Evolutionary conservation across 2,329 filamentous ascomycete genomes (phyloP), one percentile per base, ranked within the genome.

Genomic region (Huntiella savannae): DNA sequence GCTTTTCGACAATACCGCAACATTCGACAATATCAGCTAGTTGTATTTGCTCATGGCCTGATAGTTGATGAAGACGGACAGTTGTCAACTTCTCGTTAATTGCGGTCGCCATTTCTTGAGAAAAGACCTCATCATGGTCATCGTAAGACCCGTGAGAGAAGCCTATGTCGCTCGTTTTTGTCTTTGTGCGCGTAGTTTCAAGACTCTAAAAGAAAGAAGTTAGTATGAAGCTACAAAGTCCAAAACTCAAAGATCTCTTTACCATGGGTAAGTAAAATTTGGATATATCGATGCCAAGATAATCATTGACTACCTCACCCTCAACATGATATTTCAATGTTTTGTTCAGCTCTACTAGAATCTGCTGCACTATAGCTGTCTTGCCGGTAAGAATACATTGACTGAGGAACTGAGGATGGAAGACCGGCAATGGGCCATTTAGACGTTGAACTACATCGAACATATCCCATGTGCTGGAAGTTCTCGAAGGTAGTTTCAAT

Each of bases 331-430:
- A 94, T 56, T 87, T 93, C 43, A 98, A 63, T 11, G 75, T 79
- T 54, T 77, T 75, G 55, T 86, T 71, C 16, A 98, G 64, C 4
- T 73, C 73, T 44, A 82, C 65, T 22, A 96, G 61, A 7, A 94
- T 76, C 7, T 68, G 69, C 53, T 85, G 79, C 2, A 91, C 84
- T 4, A 85, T 60, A 3, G 62, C 58, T 33, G 71, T 70, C 57
- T 93, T 93, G 1, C 87, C 88, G 15, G 78, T 73, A 19, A 94
- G 66, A 34, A 93, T 84, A 54, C 82, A 88, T 59, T 95, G 83
- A 45, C 82, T 81, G 19, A 96, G 63, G 49, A 94, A 83, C 55
- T 93, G 85, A 0, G 91, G 91, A 55, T 98, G 88, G 55, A 93
- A 98, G 2, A 92, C 70, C 0, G 91, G 85, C 5, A 96, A 65